These are phyloP conservation scores for Yamadazyma nakazawae DNA, from an alignment of 805 yeast species.

Conservation along the genomic window DNA sequence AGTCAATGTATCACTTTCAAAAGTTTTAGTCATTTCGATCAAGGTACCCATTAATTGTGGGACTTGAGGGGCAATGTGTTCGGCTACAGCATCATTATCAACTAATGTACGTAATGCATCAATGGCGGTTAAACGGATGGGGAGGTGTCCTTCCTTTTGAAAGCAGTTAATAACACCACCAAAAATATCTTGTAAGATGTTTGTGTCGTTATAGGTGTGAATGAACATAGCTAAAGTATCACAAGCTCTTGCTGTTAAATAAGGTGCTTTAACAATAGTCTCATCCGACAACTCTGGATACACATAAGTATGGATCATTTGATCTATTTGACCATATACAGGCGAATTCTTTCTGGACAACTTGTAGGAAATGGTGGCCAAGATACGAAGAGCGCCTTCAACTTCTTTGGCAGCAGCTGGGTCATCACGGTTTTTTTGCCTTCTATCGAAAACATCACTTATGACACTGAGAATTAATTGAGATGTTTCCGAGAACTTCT, in stretches of 20 bases:
- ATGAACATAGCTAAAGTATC: constrained; percentile 42
- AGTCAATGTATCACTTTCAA: constrained; percentile 43
- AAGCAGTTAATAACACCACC: constrained; percentile 40
- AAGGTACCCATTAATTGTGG: constrained; percentile 45
- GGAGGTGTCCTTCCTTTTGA: constrained; percentile 41
- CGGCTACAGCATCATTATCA: constrained; percentile 44
- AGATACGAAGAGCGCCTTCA: constrained; percentile 42
- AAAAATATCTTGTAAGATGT: constrained; percentile 38
- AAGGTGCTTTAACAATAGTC: constrained; percentile 30
- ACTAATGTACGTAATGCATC: constrained; percentile 50
- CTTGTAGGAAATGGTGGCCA: constrained; percentile 39
- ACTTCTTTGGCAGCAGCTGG: constrained; percentile 30
- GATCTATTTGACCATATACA: constrained; percentile 38
- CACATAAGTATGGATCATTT: constrained; percentile 34
- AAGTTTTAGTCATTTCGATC: constrained; percentile 42
- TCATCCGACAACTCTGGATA: constrained; percentile 38
- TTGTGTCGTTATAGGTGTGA: constrained; percentile 32
- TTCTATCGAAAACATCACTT: constrained; percentile 33
- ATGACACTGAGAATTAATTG: constrained; percentile 28
- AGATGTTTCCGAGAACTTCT: constrained; percentile 38
- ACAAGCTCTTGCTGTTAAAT: constrained; percentile 46
- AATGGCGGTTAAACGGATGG: constrained; percentile 49
- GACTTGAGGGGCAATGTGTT: constrained; percentile 39
- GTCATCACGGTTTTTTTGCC: constrained; percentile 27
- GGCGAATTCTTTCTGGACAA: constrained; percentile 36